Evolutionary conservation across 2,329 filamentous ascomycete species (phyloP), one percentile per base, ranked within the genome.

Genomic region (Cytospora piceae): DNA sequence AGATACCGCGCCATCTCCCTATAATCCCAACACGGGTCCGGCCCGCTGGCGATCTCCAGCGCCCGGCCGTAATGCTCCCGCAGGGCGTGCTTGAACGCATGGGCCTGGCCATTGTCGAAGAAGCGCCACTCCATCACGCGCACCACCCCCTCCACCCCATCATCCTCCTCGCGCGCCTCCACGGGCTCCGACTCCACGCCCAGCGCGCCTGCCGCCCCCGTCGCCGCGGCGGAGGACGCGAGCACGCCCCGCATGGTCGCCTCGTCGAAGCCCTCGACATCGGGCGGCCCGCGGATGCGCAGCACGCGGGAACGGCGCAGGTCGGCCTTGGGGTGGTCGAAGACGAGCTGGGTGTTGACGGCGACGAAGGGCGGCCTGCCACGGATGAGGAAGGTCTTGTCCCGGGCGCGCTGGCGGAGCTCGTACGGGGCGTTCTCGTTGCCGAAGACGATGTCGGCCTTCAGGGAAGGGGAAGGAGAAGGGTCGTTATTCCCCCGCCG

Each of bases 1-100:
- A 49, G 46, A 8, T 49, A 49, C 46, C 12, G n/a, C 4, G 7
- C 22, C 59, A 20, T 49, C 8, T 3, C 22, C 32, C 24, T 42
- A 17, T 61, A n/a, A 24, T 54, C 59, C 59, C 59, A 61, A 42
- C 59, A 61, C 32, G 59, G 59, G 27, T 61, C 59, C 32, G 32
- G 53, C 22, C 22, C 59, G 49, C 27, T 61, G 8, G 15, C 29
- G 17, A 61, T 24, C 31, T 29, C 22, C 34, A 55, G 32, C 51
- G 15, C 27, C 22, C 1, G 12, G 20, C 51, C 59, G n/a, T n/a
- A 54, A 12, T 34, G 29, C 32, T 22, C 20, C 58, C 53, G 20
- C 29, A 61, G 15, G 4, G 20, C 49, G 27, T n/a, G 15, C 49
- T 51, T 24, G 49, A 61, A 39, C 32, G 49, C 49, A 22, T 5